Percentiles rank a stretch among this genome's conserved stretches.
Conservation (phyloP, 129 eudicot genomes). For the Oenanthe sinensis region DNA sequence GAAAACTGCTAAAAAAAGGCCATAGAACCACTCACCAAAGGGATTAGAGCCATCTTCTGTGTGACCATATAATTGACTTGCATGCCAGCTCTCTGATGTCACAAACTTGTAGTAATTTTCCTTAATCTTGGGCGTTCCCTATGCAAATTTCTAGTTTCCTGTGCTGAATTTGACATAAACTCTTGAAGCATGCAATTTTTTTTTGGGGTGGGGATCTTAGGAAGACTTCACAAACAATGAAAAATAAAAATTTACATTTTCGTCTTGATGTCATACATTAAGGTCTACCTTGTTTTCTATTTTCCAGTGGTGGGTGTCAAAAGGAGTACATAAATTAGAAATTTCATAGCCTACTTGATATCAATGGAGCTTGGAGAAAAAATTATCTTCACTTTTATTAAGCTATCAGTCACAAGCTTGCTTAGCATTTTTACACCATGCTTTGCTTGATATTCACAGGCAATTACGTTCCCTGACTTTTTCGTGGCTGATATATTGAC, state of each 20-base stretch:
- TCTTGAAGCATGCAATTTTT: neutral
- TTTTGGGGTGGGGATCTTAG: neutral
- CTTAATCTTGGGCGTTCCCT: neutral
- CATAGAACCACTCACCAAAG: neutral
- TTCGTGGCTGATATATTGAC: slow-evolving; percentile 96
- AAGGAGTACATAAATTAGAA: neutral
- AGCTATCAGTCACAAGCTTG: neutral
- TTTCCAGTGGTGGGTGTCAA: neutral
- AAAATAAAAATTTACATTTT: neutral
- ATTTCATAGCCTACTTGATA: neutral
- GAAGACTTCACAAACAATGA: neutral
- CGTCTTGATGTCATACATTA: neutral
- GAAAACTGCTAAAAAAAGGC: neutral
- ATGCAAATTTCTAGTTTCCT: neutral
- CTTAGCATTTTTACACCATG: slow-evolving; percentile 2
- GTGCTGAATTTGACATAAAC: neutral
- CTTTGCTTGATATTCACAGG: slow-evolving; percentile 44
- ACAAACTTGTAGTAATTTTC: neutral
- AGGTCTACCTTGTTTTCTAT: neutral
- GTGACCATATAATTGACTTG: neutral
- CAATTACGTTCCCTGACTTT: slow-evolving; percentile 93
- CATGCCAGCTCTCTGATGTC: neutral
- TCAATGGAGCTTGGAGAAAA: neutral
- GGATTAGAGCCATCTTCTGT: neutral
- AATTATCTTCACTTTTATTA: neutral